Evolutionary conservation across 805 yeast species (phyloP), one percentile per base, ranked within the genome.

Genomic region (Nakazawaea ambrosiae): DNA sequence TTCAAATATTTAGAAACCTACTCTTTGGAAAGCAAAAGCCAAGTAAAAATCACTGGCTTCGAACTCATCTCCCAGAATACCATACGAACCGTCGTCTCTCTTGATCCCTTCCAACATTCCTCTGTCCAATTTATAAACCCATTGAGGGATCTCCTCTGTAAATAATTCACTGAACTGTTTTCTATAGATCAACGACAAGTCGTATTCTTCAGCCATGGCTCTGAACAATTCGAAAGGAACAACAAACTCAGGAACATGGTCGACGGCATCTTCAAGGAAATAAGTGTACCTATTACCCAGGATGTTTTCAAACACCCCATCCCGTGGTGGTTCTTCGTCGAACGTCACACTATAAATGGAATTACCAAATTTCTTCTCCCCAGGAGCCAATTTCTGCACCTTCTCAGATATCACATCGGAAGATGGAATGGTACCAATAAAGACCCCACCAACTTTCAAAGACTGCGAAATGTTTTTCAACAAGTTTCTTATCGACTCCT

Each of bases 221-320:
- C 95, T 70, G 41, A 92, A 74, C 1, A 80, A 74, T 51, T 90
- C 97, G 58, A 92, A 88, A 1, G 97, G 97, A 5, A 92, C 96
- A 5, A 92, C 94, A 51, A 83, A 92, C 53, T 92, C 99, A 0
- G 97, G 97, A 18, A 92, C 96, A 50, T 92, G 81, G 44, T 87
- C 96, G 34, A 92, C 90, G 0, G 99, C 98, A 61, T 92, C 98
- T 46, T 78, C 78, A 41, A 92, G 63, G 61, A 67, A 85, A 55
- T 84, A 92, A 37, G 74, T 75, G 57, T 92, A 92, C 49, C 75
- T 68, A 57, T 89, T 83, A 0, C 98, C 99, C 53, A 66, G 87
- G 0, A 92, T 84, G 1, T 79, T 73, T 8, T 75, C 63, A 51
- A 85, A 86, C 33, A 73, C 75, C 2, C 90, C 88, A 47, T 76